phyloP scores from a whole-genome alignment of 768 basidiomycete species.

The Bullera alba region DNA sequence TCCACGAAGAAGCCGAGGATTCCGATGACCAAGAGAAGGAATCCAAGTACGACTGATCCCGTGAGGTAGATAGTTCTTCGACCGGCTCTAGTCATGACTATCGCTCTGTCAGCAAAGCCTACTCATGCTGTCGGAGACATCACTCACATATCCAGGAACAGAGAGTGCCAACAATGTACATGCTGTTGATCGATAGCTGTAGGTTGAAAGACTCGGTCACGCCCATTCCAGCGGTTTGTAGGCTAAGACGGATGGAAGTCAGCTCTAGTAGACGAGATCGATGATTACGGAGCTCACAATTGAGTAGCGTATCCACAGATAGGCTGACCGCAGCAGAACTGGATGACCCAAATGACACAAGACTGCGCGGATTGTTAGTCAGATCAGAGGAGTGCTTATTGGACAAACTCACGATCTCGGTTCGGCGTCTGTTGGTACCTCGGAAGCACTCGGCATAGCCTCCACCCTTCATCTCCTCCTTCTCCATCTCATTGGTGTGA shows the following conservation, averaged over 20 bases:
- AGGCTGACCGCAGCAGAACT: conserved; percentile 22
- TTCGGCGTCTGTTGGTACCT: conserved; percentile 15
- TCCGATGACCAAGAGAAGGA: conserved; percentile 21
- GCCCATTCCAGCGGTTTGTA: conserved; percentile 16
- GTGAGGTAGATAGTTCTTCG: conserved; percentile 40
- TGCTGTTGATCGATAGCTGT: background rate
- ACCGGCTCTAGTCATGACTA: conserved; percentile 27
- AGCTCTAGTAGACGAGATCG: background rate
- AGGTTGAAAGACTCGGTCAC: conserved; percentile 2
- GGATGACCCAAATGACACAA: conserved; percentile 24
- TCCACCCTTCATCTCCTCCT: conserved; percentile 6
- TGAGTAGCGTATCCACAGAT: conserved; percentile 15
- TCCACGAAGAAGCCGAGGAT: conserved; percentile 7
- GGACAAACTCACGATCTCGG: conserved; percentile 19
- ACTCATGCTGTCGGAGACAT: too few species aligned
- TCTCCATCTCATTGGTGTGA: conserved; percentile 15
- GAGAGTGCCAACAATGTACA: background rate
- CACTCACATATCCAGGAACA: background rate
- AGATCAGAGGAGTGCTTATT: background rate
- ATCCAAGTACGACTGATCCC: conserved; percentile 26
- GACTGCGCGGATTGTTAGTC: background rate
- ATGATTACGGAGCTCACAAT: conserved; percentile 9
- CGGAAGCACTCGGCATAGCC: conserved; percentile 17
- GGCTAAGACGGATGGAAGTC: too few species aligned
- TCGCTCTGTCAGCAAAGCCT: background rate